Conservation (phyloP, 2,329 filamentous ascomycete genomes). For the Lachnellula subtilissima region DNA sequence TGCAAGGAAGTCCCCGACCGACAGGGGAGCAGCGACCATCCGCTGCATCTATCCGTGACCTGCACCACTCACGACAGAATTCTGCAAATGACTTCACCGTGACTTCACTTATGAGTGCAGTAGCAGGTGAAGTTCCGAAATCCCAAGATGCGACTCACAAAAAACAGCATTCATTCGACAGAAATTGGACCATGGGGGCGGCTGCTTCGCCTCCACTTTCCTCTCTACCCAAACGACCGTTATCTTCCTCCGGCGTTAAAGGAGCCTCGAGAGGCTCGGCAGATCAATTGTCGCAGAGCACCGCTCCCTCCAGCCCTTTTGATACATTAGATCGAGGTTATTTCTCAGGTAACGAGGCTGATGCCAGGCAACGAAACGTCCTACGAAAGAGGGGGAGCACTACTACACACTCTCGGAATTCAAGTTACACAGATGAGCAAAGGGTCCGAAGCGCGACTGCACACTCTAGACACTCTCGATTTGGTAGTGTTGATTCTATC, state of each 20-base stretch:
- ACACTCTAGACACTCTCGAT: constrained; percentile 68
- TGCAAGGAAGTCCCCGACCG: constrained; percentile 36
- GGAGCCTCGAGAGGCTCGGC: constrained; percentile 27
- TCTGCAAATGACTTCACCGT: constrained; percentile 46
- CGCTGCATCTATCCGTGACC: constrained; percentile 73
- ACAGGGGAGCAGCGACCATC: constrained; percentile 57
- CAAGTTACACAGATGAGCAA: constrained; percentile 74
- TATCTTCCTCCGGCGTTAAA: constrained; percentile 24
- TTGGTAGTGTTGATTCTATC: constrained; percentile 73
- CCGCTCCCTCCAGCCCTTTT: constrained; percentile 45
- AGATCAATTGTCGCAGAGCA: constrained; percentile 30
- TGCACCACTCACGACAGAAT: constrained; percentile 80
- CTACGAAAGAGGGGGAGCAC: constrained; percentile 71
- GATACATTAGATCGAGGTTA: constrained; percentile 68
- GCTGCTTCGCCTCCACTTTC: constrained; percentile 19
- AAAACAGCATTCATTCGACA: constrained; percentile 65
- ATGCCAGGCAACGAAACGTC: constrained; percentile 70
- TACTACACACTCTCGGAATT: constrained; percentile 59
- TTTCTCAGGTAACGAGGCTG: constrained; percentile 83
- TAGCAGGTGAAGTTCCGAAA: constrained; percentile 24
- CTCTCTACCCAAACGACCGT: constrained; percentile 24
- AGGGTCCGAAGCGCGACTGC: constrained; percentile 60
- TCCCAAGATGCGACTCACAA: constrained; percentile 42
- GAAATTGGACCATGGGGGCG: constrained; percentile 62
- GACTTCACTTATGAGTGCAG: constrained; percentile 39